A percentile compares a stretch with the other conserved stretches of the same genome.
Evolutionary conservation across 2,329 filamentous ascomycete genomes (phyloP).

Genomic region (Shiraia sp.): DNA sequence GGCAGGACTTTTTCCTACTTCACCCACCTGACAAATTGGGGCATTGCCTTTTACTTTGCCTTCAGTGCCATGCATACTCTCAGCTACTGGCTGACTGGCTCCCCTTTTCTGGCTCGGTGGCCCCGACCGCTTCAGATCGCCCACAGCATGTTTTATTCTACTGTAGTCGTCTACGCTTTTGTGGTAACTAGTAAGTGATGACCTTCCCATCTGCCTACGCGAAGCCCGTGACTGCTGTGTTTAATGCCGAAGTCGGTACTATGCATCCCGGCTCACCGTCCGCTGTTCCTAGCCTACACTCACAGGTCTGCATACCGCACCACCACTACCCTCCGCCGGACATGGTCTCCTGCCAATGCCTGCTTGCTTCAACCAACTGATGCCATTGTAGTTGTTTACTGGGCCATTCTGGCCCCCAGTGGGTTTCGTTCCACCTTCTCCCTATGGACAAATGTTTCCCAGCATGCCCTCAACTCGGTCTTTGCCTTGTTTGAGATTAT

Average conservation of each 20-base stretch:
- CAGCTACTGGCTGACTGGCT: constrained; percentile 58
- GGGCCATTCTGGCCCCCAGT: constrained; percentile 43
- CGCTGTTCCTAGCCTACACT: too few relatives aligned
- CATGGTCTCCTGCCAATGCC: too few relatives aligned
- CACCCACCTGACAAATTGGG: constrained; percentile 82
- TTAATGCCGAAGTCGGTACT: background rate
- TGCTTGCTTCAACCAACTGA: constrained; percentile 3
- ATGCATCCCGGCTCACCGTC: too few relatives aligned
- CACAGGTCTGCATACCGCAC: too few relatives aligned
- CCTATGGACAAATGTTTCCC: constrained; percentile 65
- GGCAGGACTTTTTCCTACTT: constrained; percentile 75
- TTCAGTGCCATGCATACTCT: constrained; percentile 70
- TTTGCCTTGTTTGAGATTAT: constrained; percentile 78
- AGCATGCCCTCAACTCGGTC: constrained; percentile 73
- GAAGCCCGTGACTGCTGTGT: background rate
- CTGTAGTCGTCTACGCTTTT: constrained; percentile 48
- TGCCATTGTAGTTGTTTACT: constrained; percentile 45
- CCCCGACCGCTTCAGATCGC: constrained; percentile 41
- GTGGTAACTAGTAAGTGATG: constrained; percentile 49
- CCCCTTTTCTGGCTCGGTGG: constrained; percentile 44
- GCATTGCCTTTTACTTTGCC: constrained; percentile 77
- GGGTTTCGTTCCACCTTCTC: constrained; percentile 41
- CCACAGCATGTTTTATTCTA: constrained; percentile 49
- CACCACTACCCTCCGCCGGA: too few relatives aligned
- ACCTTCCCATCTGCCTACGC: background rate